phyloP scores from a whole-genome alignment of 352 stramenopile genomes.

The Pythium dissimile region DNA sequence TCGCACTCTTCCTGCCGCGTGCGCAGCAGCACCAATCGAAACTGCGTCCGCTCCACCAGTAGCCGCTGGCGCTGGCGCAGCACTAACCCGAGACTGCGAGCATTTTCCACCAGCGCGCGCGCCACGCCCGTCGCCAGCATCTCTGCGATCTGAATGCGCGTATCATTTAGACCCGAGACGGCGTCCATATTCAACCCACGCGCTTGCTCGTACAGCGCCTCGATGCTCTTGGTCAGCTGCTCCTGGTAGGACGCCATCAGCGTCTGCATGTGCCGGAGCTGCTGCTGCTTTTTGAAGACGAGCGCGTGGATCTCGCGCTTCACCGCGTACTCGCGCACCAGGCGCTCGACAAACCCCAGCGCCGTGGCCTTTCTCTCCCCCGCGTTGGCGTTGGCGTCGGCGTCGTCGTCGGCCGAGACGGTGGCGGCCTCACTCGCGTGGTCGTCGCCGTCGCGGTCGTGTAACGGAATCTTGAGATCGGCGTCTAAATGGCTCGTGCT shows the following conservation, averaged over 20 bases:
- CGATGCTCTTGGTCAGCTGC: constrained; percentile 15
- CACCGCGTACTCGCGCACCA: constrained; percentile 26
- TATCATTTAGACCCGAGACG: neutral
- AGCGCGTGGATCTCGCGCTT: constrained; percentile 30
- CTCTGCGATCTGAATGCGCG: constrained; percentile 4
- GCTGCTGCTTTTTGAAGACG: constrained; percentile 26
- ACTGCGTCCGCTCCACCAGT: neutral
- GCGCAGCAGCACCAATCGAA: constrained; percentile 1
- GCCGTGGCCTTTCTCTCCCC: neutral
- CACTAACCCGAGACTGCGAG: constrained; percentile 10
- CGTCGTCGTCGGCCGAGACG: neutral
- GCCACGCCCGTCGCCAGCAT: constrained; percentile 6
- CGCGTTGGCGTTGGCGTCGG: neutral
- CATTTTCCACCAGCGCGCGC: constrained; percentile 2
- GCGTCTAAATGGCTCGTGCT: neutral
- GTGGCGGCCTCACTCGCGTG: constrained; percentile 6
- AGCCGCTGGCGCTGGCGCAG: constrained; percentile 6
- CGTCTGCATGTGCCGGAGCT: constrained; percentile 26
- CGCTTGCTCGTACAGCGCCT: constrained; percentile 13
- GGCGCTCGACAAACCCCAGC: constrained; percentile 24
- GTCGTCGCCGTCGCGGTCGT: constrained; percentile 1
- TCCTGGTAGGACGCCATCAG: constrained; percentile 26
- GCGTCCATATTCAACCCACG: neutral
- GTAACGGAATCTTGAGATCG: neutral
- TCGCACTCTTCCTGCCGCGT: constrained; percentile 24